A percentile compares a stretch with the other conserved stretches of the same genome.
Conservation (phyloP, 305 asterid species). For the Striga hermonthica region DNA sequence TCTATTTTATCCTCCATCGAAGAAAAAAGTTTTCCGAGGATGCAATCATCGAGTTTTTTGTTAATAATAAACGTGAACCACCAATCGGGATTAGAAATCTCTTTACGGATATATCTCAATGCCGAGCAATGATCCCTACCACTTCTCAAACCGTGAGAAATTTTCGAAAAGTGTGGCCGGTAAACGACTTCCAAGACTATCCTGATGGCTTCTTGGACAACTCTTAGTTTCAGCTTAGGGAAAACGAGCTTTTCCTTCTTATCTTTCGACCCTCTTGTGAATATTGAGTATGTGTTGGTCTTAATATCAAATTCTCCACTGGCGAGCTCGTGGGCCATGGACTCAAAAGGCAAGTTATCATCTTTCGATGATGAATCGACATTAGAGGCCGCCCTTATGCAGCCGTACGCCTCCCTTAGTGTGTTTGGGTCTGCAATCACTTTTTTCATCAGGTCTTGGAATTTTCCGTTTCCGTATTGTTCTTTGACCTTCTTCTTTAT, state of each 20-base stretch:
- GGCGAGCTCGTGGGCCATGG: slow-evolving; percentile 69
- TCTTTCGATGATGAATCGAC: slow-evolving; percentile 46
- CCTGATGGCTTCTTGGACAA: slow-evolving; percentile 80
- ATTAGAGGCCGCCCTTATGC: slow-evolving; percentile 59
- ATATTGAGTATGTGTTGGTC: slow-evolving; percentile 55
- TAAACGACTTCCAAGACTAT: slow-evolving; percentile 77
- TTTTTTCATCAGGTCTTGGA: slow-evolving; percentile 51
- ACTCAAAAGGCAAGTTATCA: slow-evolving; percentile 57
- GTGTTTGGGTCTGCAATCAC: slow-evolving; percentile 73
- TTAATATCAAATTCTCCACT: slow-evolving; percentile 56
- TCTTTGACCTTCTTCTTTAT: slow-evolving; percentile 84
- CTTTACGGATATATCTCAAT: slow-evolving; percentile 69
- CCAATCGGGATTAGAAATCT: slow-evolving; percentile 65
- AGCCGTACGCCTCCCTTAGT: slow-evolving; percentile 74
- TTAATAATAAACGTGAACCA: slow-evolving; percentile 68
- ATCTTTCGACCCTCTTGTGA: slow-evolving; percentile 52
- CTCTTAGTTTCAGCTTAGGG: slow-evolving; percentile 64
- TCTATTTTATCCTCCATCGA: slow-evolving; percentile 63
- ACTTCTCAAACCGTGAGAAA: slow-evolving; percentile 80
- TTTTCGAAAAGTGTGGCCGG: slow-evolving; percentile 76
- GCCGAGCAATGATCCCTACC: slow-evolving; percentile 87
- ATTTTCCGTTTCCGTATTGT: slow-evolving; percentile 64
- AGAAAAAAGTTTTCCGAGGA: slow-evolving; percentile 51
- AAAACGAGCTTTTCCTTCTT: slow-evolving; percentile 61
- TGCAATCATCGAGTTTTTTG: slow-evolving; percentile 46